These are phyloP conservation scores for Solanum chacoense DNA, from an alignment of 305 asterid genomes.

Conservation along the genomic window DNA sequence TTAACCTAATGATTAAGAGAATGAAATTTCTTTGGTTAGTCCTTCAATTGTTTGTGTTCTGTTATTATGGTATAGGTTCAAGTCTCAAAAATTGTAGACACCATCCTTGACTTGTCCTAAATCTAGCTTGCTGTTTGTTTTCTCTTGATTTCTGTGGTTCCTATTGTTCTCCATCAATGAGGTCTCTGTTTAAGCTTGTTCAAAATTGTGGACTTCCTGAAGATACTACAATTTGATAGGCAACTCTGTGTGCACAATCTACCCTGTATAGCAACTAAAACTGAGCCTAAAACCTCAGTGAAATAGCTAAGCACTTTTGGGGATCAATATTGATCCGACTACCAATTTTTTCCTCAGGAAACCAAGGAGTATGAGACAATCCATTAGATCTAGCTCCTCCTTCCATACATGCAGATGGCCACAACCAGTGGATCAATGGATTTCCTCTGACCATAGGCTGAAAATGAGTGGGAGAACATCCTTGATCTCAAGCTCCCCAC, in stretches of 20 bases:
- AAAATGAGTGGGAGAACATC: background rate
- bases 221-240: background rate
- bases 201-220: background rate
- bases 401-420: background rate
- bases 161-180: background rate
- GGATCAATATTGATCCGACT: background rate
- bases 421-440: background rate
- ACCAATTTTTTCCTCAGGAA: background rate
- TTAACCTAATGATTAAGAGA: background rate
- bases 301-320: background rate
- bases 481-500: background rate
- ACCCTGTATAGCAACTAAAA: background rate
- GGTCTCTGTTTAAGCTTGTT: background rate
- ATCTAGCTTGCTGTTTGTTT: background rate
- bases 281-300: background rate
- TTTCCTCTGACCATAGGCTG: background rate
- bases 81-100: background rate
- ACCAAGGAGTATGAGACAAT: background rate
- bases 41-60: background rate
- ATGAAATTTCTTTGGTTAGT: background rate
- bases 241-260: background rate
- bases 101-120: background rate
- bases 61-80: background rate
- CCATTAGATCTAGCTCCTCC: background rate
- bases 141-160: background rate